phyloP scores from a whole-genome alignment of 2,329 filamentous ascomycete species.

The Camillea tinctor region DNA sequence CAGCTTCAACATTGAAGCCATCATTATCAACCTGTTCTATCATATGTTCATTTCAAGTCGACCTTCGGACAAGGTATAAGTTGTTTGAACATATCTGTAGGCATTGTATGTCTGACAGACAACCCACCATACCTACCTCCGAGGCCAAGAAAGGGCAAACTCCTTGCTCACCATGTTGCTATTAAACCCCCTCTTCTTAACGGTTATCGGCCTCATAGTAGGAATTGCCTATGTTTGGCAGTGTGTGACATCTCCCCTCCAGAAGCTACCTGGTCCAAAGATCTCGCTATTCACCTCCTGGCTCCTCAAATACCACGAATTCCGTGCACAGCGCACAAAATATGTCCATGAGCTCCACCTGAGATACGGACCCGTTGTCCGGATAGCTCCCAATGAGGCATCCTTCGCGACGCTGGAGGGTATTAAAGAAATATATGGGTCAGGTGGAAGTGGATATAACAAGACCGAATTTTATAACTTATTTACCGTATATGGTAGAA shows the following conservation, averaged over 20 bases:
- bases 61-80: too few species aligned
- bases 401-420: slow-evolving; percentile 56
- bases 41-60: too few species aligned
- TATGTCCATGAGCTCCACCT: slow-evolving; percentile 57
- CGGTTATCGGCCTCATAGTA: slow-evolving; percentile 12
- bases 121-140: background rate
- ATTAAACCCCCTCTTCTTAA: slow-evolving; percentile 21
- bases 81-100: too few species aligned
- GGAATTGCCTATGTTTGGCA: slow-evolving; percentile 24
- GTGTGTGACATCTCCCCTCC: slow-evolving; percentile 37
- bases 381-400: slow-evolving; percentile 57
- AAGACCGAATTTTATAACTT: slow-evolving; percentile 65
- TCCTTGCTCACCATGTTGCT: slow-evolving; percentile 21
- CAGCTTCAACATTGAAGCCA: too few species aligned
- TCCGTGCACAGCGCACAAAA: slow-evolving; percentile 49
- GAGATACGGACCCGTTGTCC: slow-evolving; percentile 56
- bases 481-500: slow-evolving; percentile 56
- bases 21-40: too few species aligned
- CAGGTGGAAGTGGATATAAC: slow-evolving; percentile 61
- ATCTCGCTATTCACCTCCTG: slow-evolving; percentile 50
- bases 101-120: too few species aligned
- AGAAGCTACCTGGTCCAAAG: slow-evolving; percentile 48
- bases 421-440: slow-evolving; percentile 62
- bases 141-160: background rate
- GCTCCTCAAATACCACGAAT: slow-evolving; percentile 55